Base-by-base conservation (phyloP, 2,329 filamentous ascomycete species). In the Didymosphaeria variabile region DNA sequence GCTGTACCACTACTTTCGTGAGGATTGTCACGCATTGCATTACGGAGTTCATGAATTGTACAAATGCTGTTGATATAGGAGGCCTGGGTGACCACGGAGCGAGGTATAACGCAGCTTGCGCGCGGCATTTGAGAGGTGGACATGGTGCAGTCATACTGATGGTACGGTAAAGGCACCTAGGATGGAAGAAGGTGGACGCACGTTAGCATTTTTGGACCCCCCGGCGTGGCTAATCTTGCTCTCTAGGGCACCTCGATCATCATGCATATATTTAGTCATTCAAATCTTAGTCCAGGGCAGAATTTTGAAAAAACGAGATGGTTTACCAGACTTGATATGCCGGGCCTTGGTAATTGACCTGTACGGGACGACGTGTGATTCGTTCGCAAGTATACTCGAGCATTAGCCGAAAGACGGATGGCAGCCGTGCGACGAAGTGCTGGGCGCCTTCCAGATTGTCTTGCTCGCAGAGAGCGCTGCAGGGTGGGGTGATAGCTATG, bases 1-100 rank as follows among this genome's bases (percentile, higher is more conserved):
- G 50, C 57, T 76, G 75, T 76, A 77, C 64, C 65, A 75, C 60
- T 72, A 76, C 49, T 63, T 66, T 56, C 62, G 67, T 69, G 21
- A 67, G 58, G 63, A 59, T 52, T 55, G 61, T 55, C 65, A 57
- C 60, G 62, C 66, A 70, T 70, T 64, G 64, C 62, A 64, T 62
- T 53, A 58, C 51, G 71, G 67, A 66, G 71, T 72, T 73, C 51
- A 61, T 62, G 58, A 38, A 45, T 45, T 56, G 56, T 55, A 61
- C 50, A 46, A 53, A 42, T 49, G 38, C 23, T 26, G 50, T 15
- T 51, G 17, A 15, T 21, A 15, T 32, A 5, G 52, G 36, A 21
- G 49, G 10, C 9, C 5, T 29, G 47, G 10, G n/a, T 19, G 38
- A 9, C 15, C 38, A 40, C 15, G 38, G 38, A 40, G 17, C 38